Evolutionary conservation across 2,329 filamentous ascomycete genomes (phyloP).

Genomic region (Fusarium odoratissimum): DNA sequence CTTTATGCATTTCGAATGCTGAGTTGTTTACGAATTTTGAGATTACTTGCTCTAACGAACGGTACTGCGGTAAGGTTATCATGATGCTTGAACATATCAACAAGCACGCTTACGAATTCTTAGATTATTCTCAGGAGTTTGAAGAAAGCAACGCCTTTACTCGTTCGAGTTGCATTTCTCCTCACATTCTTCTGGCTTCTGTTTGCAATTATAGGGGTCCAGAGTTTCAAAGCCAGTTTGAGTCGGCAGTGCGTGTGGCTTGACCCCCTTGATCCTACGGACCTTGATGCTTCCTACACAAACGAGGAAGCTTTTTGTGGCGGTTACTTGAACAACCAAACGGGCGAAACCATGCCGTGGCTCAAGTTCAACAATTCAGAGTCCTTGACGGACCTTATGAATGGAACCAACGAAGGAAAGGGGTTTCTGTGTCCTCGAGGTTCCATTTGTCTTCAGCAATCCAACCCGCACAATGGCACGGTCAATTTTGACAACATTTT

Average conservation of each 20-base stretch:
- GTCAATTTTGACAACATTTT: constrained; percentile 96
- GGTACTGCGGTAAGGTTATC: constrained; percentile 80
- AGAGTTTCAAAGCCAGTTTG: constrained; percentile 91
- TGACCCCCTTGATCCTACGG: constrained; percentile 69
- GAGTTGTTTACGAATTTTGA: constrained; percentile 91
- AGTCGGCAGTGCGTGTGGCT: constrained; percentile 83
- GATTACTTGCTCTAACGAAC: constrained; percentile 90
- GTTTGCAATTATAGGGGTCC: constrained; percentile 95
- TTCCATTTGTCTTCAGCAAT: constrained; percentile 83
- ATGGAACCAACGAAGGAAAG: constrained; percentile 71
- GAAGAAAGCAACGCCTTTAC: constrained; percentile 91
- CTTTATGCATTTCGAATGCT: constrained; percentile 96
- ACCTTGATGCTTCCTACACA: constrained; percentile 66
- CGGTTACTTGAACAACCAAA: constrained; percentile 75
- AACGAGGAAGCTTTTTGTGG: constrained; percentile 85
- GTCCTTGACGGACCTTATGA: constrained; percentile 59
- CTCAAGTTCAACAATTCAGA: constrained; percentile 57
- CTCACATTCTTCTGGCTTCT: constrained; percentile 98
- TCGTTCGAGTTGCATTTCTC: constrained; percentile 93
- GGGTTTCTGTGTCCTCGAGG: constrained; percentile 88
- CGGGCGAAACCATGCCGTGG: constrained; percentile 74
- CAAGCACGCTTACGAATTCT: constrained; percentile 18
- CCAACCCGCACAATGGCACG: constrained; percentile 84
- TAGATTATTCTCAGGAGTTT: constrained; percentile 93
- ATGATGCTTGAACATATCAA: not conserved